These are phyloP conservation scores for Zangia roseola DNA, from an alignment of 768 basidiomycete species.

Conservation along the genomic window DNA sequence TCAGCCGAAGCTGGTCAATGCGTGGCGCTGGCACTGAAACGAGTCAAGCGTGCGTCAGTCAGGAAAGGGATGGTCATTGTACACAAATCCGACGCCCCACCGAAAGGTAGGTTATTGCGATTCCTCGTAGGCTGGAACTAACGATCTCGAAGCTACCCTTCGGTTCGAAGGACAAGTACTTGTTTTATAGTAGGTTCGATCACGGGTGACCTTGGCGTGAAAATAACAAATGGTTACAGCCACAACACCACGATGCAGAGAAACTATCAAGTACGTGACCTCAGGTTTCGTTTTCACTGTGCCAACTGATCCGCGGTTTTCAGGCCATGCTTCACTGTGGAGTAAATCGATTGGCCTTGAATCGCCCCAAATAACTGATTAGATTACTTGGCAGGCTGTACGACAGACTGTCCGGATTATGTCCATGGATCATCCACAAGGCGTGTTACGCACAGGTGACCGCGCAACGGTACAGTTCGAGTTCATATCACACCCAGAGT, in stretches of 20 bases:
- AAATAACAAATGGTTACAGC: slow-evolving; percentile 36
- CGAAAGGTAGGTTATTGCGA: slow-evolving; percentile 51
- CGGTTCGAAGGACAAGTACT: slow-evolving; percentile 93
- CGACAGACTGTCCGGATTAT: slow-evolving; percentile 91
- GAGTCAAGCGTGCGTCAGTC: slow-evolving; percentile 75
- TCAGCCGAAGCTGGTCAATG: slow-evolving; percentile 95
- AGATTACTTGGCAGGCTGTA: slow-evolving; percentile 57
- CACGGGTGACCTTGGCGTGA: neutral
- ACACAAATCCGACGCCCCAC: slow-evolving; percentile 72
- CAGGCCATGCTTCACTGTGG: slow-evolving; percentile 94
- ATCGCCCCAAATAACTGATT: neutral
- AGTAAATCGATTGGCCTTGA: slow-evolving; percentile 39
- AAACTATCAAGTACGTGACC: slow-evolving; percentile 75
- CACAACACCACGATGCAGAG: slow-evolving; percentile 92
- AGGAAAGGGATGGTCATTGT: slow-evolving; percentile 96
- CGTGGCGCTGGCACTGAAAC: slow-evolving; percentile 90
- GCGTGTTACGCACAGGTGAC: slow-evolving; percentile 90
- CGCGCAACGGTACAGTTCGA: slow-evolving; percentile 93
- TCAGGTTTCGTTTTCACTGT: neutral
- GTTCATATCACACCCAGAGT: slow-evolving; percentile 91
- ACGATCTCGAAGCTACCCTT: slow-evolving; percentile 53
- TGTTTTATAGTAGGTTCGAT: slow-evolving; percentile 76
- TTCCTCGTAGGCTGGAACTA: neutral
- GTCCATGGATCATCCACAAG: slow-evolving; percentile 88
- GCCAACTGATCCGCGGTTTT: neutral